Conservation (phyloP, 345 rosid genomes). For the Erodium maritimum region DNA sequence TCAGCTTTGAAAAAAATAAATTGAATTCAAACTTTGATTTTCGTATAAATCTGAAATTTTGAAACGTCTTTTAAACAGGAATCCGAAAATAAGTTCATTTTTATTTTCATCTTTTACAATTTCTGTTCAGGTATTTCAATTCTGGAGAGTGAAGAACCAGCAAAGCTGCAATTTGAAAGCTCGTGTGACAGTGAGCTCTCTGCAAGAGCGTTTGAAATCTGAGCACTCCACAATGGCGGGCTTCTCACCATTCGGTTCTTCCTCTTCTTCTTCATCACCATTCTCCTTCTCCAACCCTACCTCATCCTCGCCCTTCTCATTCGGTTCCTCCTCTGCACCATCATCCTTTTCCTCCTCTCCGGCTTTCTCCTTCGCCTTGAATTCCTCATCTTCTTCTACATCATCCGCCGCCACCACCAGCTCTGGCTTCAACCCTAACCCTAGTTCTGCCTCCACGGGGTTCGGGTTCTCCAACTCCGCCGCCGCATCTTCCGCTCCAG, state of each 20-base stretch:
- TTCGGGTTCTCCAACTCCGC: conserved; percentile 22
- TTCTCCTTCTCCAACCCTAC: conserved; percentile 27
- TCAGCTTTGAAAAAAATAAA: too few species aligned
- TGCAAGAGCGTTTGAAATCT: too few species aligned
- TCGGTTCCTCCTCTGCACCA: conserved; percentile 18
- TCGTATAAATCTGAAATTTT: too few species aligned
- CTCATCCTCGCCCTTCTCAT: conserved; percentile 24
- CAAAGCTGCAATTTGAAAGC: too few species aligned
- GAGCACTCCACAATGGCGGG: conserved; percentile 21
- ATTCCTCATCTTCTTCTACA: conserved; percentile 6
- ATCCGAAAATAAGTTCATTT: too few species aligned
- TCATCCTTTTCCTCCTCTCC: conserved; percentile 9
- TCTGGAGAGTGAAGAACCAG: too few species aligned
- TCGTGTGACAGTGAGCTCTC: too few species aligned
- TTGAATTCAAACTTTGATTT: too few species aligned
- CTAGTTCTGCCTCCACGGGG: conserved; percentile 5
- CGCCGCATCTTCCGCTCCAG: conserved; percentile 13
- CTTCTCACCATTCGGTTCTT: conserved; percentile 29
- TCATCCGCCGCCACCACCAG: conserved; percentile 2
- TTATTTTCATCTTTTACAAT: too few species aligned
- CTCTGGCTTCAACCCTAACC: conserved; percentile 1
- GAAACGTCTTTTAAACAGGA: too few species aligned
- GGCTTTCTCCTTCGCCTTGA: conserved; percentile 11
- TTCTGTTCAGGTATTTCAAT: too few species aligned
- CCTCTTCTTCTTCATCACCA: conserved; percentile 20